These are phyloP conservation scores for Malassezia japonica DNA, from an alignment of 1,284 basidiomycete species.

Conservation along the genomic window DNA sequence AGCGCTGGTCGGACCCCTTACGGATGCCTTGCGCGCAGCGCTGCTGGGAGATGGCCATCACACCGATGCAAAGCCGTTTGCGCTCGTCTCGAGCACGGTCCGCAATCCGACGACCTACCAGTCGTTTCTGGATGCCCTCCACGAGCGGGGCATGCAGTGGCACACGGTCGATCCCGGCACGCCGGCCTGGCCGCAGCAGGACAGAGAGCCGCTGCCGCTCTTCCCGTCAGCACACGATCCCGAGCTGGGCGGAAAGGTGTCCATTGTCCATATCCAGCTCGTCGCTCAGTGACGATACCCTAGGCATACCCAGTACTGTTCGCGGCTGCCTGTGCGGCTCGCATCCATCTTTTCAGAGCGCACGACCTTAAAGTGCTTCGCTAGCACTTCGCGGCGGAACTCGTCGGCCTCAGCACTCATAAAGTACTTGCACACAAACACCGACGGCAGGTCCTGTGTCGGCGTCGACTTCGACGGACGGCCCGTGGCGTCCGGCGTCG, in stretches of 20 bases:
- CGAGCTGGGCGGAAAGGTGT: conserved; percentile 7
- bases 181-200: background rate
- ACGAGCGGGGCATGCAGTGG: background rate
- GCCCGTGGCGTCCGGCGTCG: background rate
- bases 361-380: conserved; percentile 26
- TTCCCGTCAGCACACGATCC: conserved; percentile 16
- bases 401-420: conserved; percentile 29
- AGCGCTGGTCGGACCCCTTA: conserved; percentile 6
- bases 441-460: background rate
- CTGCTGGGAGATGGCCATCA: background rate
- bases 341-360: conserved; percentile 35
- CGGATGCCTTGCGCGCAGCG: background rate
- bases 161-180: background rate
- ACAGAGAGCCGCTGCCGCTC: background rate
- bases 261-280: conserved; percentile 6
- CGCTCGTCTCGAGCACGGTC: conserved; percentile 20
- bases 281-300: background rate
- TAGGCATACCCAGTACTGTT: conserved; percentile 37
- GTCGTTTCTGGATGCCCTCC: conserved; percentile 8
- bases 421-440: conserved; percentile 31
- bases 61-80: conserved; percentile 1
- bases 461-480: background rate
- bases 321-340: conserved; percentile 32
- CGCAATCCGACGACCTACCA: conserved; percentile 18
- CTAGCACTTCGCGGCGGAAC: conserved; percentile 28